These are phyloP conservation scores for Endothia cerciana DNA, from an alignment of 2,329 filamentous ascomycete genomes.

Conservation along the genomic window DNA sequence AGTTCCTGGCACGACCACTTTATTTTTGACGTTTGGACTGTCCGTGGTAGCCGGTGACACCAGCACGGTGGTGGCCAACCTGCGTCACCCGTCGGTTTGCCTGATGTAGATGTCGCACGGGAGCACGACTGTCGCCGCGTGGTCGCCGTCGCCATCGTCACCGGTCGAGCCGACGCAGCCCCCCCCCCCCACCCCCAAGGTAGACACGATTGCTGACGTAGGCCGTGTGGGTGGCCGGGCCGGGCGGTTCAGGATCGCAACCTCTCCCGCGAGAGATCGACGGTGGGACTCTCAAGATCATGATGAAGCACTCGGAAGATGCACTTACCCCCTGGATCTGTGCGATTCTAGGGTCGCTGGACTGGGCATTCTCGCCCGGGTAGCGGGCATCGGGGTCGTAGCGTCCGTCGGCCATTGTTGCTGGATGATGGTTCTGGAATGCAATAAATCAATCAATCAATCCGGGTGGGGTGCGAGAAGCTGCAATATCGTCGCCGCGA, in stretches of 20 bases:
- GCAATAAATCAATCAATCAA: slow-evolving; percentile 12
- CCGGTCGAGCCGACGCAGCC: slow-evolving; percentile 4
- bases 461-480: neutral
- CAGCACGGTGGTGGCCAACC: neutral
- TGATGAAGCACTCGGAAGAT: neutral
- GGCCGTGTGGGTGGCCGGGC: neutral
- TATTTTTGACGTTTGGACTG: neutral
- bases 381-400: slow-evolving; percentile 23
- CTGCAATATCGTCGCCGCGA: neutral
- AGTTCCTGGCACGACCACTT: neutral
- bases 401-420: slow-evolving; percentile 19
- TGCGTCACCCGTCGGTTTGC: neutral
- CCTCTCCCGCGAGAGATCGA: neutral
- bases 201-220: slow-evolving; percentile 11
- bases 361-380: slow-evolving; percentile 14
- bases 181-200: no score
- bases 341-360: slow-evolving; percentile 22
- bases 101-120: neutral
- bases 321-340: slow-evolving; percentile 22
- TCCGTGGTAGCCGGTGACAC: neutral
- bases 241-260: neutral
- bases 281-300: neutral
- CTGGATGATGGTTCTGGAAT: neutral
- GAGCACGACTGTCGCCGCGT: neutral
- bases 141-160: neutral